A percentile compares a stretch with the other conserved stretches of the same genome.
Conservation (phyloP, 2,329 filamentous ascomycete genomes). For the Colletotrichum filicis region DNA sequence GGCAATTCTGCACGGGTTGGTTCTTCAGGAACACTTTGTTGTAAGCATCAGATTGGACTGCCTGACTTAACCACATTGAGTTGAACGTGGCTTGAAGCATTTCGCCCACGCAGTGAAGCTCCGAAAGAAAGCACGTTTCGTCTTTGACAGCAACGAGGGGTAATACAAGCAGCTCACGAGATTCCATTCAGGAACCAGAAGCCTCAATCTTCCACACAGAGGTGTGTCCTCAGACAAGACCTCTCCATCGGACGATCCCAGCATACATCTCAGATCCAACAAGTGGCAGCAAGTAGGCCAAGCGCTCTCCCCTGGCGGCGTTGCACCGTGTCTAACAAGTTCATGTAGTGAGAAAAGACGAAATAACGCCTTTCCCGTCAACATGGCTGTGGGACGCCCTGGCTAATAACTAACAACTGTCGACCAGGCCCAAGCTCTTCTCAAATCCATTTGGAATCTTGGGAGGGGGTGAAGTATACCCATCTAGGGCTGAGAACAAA, state of each 20-base stretch:
- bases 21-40: not conserved
- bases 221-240: not conserved
- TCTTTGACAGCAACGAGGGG: not conserved
- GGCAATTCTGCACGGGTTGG: not conserved
- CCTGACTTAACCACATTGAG: not conserved
- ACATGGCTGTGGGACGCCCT: not conserved
- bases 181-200: not conserved
- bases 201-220: not conserved
- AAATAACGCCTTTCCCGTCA: not conserved
- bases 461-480: not conserved
- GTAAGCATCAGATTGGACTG: not conserved
- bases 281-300: not conserved
- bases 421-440: not conserved
- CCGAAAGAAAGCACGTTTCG: not conserved
- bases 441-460: not conserved
- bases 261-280: not conserved
- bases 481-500: not conserved
- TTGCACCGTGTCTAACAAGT: not conserved
- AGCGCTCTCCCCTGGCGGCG: not conserved
- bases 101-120: not conserved
- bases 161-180: not conserved
- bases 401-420: not conserved
- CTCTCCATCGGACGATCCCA: not conserved
- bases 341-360: not conserved
- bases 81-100: not conserved